Evolutionary conservation across 2,329 filamentous ascomycete species (phyloP).

Genomic region (Grosmannia serpens): DNA sequence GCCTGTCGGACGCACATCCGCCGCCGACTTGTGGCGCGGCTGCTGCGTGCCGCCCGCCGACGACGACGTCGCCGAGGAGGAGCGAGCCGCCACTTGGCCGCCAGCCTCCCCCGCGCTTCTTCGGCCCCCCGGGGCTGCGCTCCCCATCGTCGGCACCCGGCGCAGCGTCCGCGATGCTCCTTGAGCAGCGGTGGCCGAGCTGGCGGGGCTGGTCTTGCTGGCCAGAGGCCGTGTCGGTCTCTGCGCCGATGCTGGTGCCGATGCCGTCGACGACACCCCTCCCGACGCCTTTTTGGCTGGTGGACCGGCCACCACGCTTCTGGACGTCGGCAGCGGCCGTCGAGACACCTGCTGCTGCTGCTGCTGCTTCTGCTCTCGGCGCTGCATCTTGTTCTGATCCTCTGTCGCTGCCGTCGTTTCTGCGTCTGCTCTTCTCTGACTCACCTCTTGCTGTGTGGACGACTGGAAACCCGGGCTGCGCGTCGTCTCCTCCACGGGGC

Average conservation of each 20-base stretch:
- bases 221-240: neutral
- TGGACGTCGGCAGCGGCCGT: too few relatives aligned
- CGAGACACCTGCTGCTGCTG: neutral
- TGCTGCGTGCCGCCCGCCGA: neutral
- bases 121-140: neutral
- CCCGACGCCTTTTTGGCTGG: neutral
- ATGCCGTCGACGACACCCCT: neutral
- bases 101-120: neutral
- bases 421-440: neutral
- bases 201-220: neutral
- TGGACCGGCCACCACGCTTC: neutral
- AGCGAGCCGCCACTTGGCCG: neutral
- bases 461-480: neutral
- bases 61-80: neutral
- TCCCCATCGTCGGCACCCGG: neutral
- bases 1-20: too few relatives aligned
- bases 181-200: neutral
- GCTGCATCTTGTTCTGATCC: neutral
- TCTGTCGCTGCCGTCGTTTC: neutral
- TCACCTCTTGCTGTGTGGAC: neutral
- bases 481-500: neutral
- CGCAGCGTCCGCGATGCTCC: neutral
- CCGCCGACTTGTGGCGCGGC: neutral
- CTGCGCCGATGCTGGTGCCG: neutral
- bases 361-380: too few relatives aligned